Evolutionary conservation across 257 asterid species (phyloP).

Genomic region (Thymus mandschuricus): DNA sequence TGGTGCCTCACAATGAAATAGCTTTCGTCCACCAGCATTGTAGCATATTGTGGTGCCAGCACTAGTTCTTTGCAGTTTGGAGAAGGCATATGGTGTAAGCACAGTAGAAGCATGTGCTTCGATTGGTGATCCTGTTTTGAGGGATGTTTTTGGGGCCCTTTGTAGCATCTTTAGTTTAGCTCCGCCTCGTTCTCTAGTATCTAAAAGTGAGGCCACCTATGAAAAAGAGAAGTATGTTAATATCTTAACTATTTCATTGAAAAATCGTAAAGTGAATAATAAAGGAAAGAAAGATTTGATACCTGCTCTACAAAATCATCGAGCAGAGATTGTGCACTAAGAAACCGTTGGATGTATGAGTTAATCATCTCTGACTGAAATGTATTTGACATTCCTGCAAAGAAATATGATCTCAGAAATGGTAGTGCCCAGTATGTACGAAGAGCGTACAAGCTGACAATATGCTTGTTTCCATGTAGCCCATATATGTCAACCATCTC

Average conservation of each 20-base stretch:
- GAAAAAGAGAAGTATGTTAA: conserved; percentile 6
- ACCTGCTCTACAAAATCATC: conserved; percentile 63
- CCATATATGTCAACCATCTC: conserved; percentile 58
- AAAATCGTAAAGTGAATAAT: not conserved
- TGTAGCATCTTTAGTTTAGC: conserved; percentile 34
- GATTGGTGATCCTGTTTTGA: conserved; percentile 61
- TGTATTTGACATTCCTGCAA: conserved; percentile 61
- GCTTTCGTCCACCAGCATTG: conserved; percentile 48
- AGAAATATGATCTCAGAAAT: conserved; percentile 50
- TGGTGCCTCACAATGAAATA: conserved; percentile 66
- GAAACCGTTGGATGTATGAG: conserved; percentile 51
- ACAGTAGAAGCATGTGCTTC: conserved; percentile 58
- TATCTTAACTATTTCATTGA: not conserved
- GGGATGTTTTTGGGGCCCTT: conserved; percentile 41
- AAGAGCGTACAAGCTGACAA: conserved; percentile 57
- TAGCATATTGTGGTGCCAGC: conserved; percentile 61
- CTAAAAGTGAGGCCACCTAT: conserved; percentile 43
- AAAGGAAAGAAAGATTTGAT: not conserved
- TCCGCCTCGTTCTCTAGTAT: conserved; percentile 42
- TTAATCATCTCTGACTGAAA: conserved; percentile 49
- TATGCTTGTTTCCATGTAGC: conserved; percentile 56
- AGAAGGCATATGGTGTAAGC: conserved; percentile 63
- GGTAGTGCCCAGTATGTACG: conserved; percentile 66
- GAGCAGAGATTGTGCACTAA: conserved; percentile 50
- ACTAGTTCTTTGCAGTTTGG: conserved; percentile 60